Evolutionary conservation across 768 basidiomycete species (phyloP).

Genomic region (Podaxis rugospora): DNA sequence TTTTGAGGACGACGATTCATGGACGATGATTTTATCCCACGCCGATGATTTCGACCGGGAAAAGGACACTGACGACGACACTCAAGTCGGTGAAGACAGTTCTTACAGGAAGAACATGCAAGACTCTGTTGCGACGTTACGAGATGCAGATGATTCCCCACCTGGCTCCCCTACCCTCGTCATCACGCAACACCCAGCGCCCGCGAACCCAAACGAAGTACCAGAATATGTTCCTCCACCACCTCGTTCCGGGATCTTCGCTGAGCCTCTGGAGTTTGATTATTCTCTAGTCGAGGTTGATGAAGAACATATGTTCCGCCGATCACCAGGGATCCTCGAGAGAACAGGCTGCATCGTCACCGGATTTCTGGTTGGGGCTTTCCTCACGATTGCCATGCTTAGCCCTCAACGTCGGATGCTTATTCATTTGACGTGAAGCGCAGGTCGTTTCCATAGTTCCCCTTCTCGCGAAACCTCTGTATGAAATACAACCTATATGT

Average conservation of each 20-base stretch:
- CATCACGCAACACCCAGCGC: neutral
- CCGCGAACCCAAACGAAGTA: neutral
- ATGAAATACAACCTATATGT: neutral
- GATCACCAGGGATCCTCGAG: constrained; percentile 23
- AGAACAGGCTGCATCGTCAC: constrained; percentile 37
- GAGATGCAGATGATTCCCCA: neutral
- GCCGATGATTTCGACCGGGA: neutral
- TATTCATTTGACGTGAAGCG: constrained; percentile 22
- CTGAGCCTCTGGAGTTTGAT: constrained; percentile 8
- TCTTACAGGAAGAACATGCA: constrained; percentile 1
- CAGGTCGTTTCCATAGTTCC: neutral
- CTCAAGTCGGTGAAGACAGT: constrained; percentile 7
- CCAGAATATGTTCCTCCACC: constrained; percentile 12
- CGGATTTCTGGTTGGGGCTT: constrained; percentile 46
- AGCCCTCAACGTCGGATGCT: constrained; percentile 29
- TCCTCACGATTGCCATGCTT: constrained; percentile 28
- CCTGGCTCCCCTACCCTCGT: constrained; percentile 3
- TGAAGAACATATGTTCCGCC: constrained; percentile 10
- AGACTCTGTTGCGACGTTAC: neutral
- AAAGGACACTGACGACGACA: constrained; percentile 1
- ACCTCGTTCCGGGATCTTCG: constrained; percentile 11
- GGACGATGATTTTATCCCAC: constrained; percentile 7
- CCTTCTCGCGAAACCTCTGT: neutral
- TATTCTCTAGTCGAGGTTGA: constrained; percentile 7
- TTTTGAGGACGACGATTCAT: constrained; percentile 4